Percentiles rank a stretch among this genome's conserved stretches.
Conservation (phyloP, 192 early-diverging fungal species). For the Pilobolus umbonatus region DNA sequence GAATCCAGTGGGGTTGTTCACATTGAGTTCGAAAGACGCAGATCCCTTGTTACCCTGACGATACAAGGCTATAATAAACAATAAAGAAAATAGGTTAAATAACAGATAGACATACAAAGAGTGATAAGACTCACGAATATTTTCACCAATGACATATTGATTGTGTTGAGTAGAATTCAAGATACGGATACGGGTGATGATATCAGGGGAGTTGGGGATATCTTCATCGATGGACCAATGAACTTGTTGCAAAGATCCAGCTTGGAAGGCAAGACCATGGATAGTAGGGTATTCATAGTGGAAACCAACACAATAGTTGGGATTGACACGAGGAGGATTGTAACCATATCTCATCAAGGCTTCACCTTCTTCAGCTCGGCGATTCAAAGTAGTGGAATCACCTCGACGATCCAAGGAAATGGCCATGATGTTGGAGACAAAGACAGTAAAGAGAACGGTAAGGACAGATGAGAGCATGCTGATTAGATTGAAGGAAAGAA, state of each 20-base stretch:
- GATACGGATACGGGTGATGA: conserved; percentile 36
- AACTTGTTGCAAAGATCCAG: conserved; percentile 21
- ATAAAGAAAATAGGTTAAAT: background rate
- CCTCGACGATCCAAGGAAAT: background rate
- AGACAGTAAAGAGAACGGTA: no score
- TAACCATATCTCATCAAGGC: conserved; percentile 29
- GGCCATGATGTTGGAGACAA: no score
- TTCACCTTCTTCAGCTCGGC: conserved; percentile 21
- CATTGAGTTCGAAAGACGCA: conserved; percentile 13
- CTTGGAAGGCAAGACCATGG: conserved; percentile 27
- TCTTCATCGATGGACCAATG: conserved; percentile 28
- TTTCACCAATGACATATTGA: conserved; percentile 32
- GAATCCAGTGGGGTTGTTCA: conserved; percentile 24
- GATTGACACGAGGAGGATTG: conserved; percentile 34
- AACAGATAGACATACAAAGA: background rate
- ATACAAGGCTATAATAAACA: conserved; percentile 15
- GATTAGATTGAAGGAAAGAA: no score
- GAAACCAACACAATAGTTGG: conserved; percentile 30
- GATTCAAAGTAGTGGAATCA: background rate
- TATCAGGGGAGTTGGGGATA: conserved; percentile 23
- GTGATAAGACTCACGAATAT: conserved; percentile 22
- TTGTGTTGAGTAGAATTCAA: conserved; percentile 34
- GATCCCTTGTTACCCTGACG: conserved; percentile 20
- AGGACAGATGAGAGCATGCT: no score
- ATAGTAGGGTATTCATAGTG: conserved; percentile 25